A percentile compares a stretch with the other conserved stretches of the same genome.
Evolutionary conservation across 139 green algal genomes (phyloP).

Genomic region (Trebouxia sp.): DNA sequence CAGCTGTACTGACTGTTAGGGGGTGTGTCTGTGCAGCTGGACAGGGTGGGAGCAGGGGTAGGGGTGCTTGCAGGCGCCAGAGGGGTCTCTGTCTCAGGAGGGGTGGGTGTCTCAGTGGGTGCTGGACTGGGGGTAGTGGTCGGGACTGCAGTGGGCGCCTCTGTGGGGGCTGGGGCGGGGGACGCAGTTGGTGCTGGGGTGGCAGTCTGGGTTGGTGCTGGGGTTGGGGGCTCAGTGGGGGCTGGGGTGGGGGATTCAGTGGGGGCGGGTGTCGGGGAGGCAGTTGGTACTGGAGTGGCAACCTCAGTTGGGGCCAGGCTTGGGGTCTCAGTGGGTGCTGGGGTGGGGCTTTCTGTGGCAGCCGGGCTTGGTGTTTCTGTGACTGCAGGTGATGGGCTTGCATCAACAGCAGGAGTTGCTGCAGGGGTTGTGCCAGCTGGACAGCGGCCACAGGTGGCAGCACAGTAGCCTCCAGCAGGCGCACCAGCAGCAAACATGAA

Average conservation of each 20-base stretch:
- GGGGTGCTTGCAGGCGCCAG: not conserved
- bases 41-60: not conserved
- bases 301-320: too few relatives aligned
- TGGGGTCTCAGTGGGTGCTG: not conserved
- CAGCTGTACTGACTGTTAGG: constrained; percentile 1
- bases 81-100: too few relatives aligned
- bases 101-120: too few relatives aligned
- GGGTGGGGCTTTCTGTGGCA: not conserved
- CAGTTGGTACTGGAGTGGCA: not conserved
- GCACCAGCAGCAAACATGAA: constrained; percentile 8
- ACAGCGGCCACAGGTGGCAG: constrained; percentile 5
- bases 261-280: not conserved
- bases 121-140: too few relatives aligned
- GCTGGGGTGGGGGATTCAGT: not conserved
- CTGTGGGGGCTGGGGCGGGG: not conserved
- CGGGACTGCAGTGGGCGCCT: too few relatives aligned
- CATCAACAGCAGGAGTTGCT: not conserved
- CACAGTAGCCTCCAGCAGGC: constrained; percentile 6
- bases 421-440: not conserved
- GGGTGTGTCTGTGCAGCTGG: not conserved
- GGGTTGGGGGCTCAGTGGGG: not conserved
- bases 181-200: not conserved
- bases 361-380: not conserved
- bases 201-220: not conserved
- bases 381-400: not conserved